phyloP scores from a whole-genome alignment of 495 filamentous ascomycete species.

The Aspergillus hancockii region DNA sequence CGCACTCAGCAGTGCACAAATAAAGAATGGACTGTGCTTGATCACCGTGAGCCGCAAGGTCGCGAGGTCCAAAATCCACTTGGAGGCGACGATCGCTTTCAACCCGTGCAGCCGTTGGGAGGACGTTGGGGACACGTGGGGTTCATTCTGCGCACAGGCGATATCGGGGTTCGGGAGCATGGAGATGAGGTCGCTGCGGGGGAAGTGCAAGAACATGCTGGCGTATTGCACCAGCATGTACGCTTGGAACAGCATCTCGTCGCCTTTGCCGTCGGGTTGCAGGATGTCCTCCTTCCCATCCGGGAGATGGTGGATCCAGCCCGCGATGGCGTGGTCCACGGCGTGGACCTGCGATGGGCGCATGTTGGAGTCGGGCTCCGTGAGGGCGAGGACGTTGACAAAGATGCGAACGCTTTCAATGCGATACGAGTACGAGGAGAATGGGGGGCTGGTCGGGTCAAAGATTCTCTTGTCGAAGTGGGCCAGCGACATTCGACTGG shows the following conservation, averaged over 20 bases:
- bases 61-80: background rate
- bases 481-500: background rate
- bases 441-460: background rate
- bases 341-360: background rate
- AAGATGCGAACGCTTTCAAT: conserved; percentile 1
- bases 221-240: conserved; percentile 1
- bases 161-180: conserved; percentile 1
- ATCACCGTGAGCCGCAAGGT: background rate
- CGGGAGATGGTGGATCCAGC: background rate
- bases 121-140: background rate
- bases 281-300: background rate
- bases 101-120: background rate
- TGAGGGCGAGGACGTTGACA: background rate
- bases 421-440: conserved; percentile 2
- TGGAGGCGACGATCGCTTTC: background rate
- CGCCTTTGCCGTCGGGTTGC: conserved; percentile 1
- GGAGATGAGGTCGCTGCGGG: conserved; percentile 1
- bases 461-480: conserved; percentile 1
- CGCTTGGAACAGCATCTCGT: conserved; percentile 2
- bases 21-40: background rate
- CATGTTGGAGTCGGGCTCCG: background rate
- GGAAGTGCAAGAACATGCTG: conserved; percentile 4
- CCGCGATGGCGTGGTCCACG: conserved; percentile 2
- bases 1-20: conserved; percentile 1
- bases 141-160: background rate